Evolutionary conservation across 257 asterid species (phyloP).

Genomic region (Coffea canephora): DNA sequence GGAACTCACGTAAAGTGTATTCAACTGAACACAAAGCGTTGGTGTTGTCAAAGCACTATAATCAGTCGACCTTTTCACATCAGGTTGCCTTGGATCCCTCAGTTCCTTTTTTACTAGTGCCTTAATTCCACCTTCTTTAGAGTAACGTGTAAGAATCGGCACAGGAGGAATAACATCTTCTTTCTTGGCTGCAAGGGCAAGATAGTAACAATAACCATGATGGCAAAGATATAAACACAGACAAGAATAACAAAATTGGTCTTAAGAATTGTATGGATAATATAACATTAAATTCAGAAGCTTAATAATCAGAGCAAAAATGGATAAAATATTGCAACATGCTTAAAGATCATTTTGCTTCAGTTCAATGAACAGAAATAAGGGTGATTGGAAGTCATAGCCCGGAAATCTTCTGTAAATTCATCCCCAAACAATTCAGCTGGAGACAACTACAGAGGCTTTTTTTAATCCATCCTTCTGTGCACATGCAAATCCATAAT

Average conservation of each 20-base stretch:
- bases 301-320: too few species aligned
- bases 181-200: slow-evolving; percentile 68
- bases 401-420: background rate
- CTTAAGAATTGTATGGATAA: too few species aligned
- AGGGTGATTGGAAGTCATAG: background rate
- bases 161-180: slow-evolving; percentile 89
- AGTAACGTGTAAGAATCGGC: slow-evolving; percentile 82
- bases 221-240: background rate
- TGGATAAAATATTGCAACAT: too few species aligned
- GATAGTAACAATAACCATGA: slow-evolving; percentile 13
- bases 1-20: slow-evolving; percentile 89
- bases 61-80: slow-evolving; percentile 57
- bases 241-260: background rate
- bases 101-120: slow-evolving; percentile 89
- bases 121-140: slow-evolving; percentile 80
- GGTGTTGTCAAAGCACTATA: slow-evolving; percentile 66
- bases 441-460: background rate
- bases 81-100: slow-evolving; percentile 71
- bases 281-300: too few species aligned
- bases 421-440: background rate
- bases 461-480: background rate
- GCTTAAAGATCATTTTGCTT: too few species aligned
- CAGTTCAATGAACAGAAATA: background rate
- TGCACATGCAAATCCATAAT: background rate
- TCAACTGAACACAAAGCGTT: slow-evolving; percentile 79